Conservation (phyloP, 345 rosid genomes). For the Populus ilicifolia region DNA sequence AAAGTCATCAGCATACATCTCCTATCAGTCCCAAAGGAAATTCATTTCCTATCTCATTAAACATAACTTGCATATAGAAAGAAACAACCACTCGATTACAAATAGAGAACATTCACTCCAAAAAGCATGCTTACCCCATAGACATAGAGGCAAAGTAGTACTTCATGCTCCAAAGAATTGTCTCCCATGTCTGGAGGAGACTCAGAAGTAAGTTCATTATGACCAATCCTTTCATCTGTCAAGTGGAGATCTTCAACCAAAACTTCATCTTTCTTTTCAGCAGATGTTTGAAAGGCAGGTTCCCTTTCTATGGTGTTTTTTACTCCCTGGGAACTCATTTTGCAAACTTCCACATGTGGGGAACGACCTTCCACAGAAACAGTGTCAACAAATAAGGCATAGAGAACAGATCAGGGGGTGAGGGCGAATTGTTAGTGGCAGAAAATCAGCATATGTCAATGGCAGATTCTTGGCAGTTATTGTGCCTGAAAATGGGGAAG, state of each 20-base stretch:
- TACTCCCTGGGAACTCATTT: conserved; percentile 39
- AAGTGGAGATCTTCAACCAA: conserved; percentile 29
- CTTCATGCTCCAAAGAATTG: conserved; percentile 29
- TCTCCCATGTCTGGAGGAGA: conserved; percentile 28
- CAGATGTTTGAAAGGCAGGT: conserved; percentile 17
- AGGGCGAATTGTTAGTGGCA: too few species aligned
- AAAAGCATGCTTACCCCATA: conserved; percentile 62
- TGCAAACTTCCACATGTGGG: conserved; percentile 65
- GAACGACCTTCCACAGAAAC: conserved; percentile 46
- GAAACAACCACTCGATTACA: neutral
- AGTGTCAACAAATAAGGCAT: conserved; percentile 12
- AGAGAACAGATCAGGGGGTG: neutral
- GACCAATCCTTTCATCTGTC: conserved; percentile 24
- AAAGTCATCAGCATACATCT: neutral
- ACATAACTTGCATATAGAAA: neutral
- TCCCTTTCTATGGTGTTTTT: conserved; percentile 30
- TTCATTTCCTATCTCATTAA: neutral
- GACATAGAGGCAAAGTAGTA: conserved; percentile 41
- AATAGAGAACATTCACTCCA: neutral
- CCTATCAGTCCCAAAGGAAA: neutral
- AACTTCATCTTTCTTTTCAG: conserved; percentile 28
- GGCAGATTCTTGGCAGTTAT: too few species aligned
- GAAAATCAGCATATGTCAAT: too few species aligned
- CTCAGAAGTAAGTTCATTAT: conserved; percentile 30
- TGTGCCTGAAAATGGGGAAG: too few species aligned